Evolutionary conservation across 2,329 filamentous ascomycete species (phyloP).

Genomic region (Rutstroemia sydowiana): DNA sequence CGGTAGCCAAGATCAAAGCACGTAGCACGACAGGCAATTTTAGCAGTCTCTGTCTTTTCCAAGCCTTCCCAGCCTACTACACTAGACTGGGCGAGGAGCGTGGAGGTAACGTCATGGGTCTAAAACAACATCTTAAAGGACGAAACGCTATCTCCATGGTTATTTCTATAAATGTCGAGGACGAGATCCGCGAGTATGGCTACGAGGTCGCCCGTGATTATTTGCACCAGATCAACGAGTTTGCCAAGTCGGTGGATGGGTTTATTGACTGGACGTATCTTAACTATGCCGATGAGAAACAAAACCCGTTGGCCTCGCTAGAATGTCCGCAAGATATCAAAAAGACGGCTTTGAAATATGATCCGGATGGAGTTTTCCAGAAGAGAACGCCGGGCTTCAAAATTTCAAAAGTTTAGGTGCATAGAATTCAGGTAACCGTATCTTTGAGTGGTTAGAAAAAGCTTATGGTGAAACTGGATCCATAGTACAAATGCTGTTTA

Average conservation of each 20-base stretch:
- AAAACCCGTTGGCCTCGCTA: constrained; percentile 14
- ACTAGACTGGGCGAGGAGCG: constrained; percentile 20
- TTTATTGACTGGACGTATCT: constrained; percentile 34
- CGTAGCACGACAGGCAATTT: constrained; percentile 8
- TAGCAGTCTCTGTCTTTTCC: constrained; percentile 22
- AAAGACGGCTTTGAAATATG: constrained; percentile 31
- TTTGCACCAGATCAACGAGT: constrained; percentile 9
- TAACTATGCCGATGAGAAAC: constrained; percentile 40
- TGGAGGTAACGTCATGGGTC: constrained; percentile 31
- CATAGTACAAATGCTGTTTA: no score
- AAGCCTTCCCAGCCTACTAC: constrained; percentile 29
- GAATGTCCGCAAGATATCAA: constrained; percentile 15
- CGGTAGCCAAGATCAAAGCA: background rate
- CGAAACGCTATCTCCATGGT: constrained; percentile 21
- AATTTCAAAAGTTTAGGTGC: background rate
- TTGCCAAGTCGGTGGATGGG: constrained; percentile 3
- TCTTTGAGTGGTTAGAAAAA: no score
- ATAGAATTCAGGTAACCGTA: no score
- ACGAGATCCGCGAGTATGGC: constrained; percentile 23
- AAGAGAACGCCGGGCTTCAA: constrained; percentile 15
- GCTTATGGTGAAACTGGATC: no score
- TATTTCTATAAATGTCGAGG: constrained; percentile 13
- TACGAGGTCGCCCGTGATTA: constrained; percentile 21
- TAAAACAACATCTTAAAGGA: constrained; percentile 30
- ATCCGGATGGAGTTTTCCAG: constrained; percentile 34